phyloP scores from a whole-genome alignment of 2,329 filamentous ascomycete species.

The Alternaria consortialis region DNA sequence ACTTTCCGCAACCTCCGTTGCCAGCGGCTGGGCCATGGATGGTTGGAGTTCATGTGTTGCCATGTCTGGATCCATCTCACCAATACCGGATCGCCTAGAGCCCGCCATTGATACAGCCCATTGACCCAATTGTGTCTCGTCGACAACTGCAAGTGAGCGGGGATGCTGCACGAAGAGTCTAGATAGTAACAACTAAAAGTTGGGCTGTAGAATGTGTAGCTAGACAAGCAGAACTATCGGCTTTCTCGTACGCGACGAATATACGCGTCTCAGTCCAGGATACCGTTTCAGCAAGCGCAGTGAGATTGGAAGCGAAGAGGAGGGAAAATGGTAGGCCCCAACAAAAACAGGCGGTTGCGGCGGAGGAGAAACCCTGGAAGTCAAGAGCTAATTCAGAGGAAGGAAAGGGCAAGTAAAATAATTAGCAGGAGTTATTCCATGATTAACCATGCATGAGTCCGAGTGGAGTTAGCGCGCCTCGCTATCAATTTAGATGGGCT shows the following conservation, averaged over 20 bases:
- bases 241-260: constrained; percentile 3
- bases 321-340: not conserved
- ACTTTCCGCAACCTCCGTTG: constrained; percentile 19
- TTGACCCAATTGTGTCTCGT: constrained; percentile 1
- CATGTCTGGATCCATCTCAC: constrained; percentile 9
- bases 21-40: constrained; percentile 16
- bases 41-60: constrained; percentile 20
- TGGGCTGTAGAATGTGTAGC: not conserved
- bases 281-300: constrained; percentile 4
- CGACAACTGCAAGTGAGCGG: constrained; percentile 6
- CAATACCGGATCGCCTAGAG: constrained; percentile 5
- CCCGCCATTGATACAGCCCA: constrained; percentile 4
- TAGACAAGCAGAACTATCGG: not conserved
- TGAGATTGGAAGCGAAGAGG: constrained; percentile 8
- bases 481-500: constrained; percentile 34
- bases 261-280: not conserved
- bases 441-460: constrained; percentile 35
- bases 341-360: constrained; percentile 2
- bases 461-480: constrained; percentile 33
- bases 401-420: constrained; percentile 25
- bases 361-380: not conserved
- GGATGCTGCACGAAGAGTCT: constrained; percentile 6
- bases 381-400: constrained; percentile 22
- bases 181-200: constrained; percentile 4
- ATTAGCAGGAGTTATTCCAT: constrained; percentile 43